Evolutionary conservation across 148 eudicot species (phyloP).

Genomic region (Vaccinium myrtillus): DNA sequence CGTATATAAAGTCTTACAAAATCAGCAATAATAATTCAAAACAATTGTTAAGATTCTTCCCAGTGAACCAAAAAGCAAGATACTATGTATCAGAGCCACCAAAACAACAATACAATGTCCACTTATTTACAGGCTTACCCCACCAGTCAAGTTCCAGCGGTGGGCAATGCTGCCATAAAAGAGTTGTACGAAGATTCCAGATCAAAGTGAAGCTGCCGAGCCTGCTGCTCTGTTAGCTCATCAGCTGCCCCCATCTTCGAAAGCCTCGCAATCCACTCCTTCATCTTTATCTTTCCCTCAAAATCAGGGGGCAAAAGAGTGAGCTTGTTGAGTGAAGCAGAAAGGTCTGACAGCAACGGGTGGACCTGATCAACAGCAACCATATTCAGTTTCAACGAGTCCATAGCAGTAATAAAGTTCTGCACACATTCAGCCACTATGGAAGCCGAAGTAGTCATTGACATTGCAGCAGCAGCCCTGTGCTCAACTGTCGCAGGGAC

Average conservation of each 20-base stretch:
- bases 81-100: constrained; percentile 10
- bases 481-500: constrained; percentile 91
- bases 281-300: constrained; percentile 80
- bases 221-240: constrained; percentile 84
- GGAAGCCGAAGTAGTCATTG: constrained; percentile 44
- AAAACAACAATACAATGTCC: constrained; percentile 15
- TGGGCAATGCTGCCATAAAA: constrained; percentile 82
- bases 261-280: constrained; percentile 72
- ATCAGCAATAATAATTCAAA: constrained; percentile 5
- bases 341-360: constrained; percentile 64
- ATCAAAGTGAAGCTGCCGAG: constrained; percentile 87
- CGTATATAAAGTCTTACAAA: constrained; percentile 12
- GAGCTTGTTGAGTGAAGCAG: constrained; percentile 62
- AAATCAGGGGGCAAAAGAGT: constrained; percentile 66
- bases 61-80: constrained; percentile 10
- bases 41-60: constrained; percentile 10
- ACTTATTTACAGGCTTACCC: constrained; percentile 44
- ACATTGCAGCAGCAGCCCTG: constrained; percentile 51
- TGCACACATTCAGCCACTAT: constrained; percentile 81
- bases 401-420: constrained; percentile 84
- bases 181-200: constrained; percentile 93
- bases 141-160: constrained; percentile 53
- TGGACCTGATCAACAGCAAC: constrained; percentile 86
- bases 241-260: constrained; percentile 88
- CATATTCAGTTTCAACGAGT: constrained; percentile 68